phyloP scores from a whole-genome alignment of 1,284 basidiomycete species.

The Heterobasidion occidentale region DNA sequence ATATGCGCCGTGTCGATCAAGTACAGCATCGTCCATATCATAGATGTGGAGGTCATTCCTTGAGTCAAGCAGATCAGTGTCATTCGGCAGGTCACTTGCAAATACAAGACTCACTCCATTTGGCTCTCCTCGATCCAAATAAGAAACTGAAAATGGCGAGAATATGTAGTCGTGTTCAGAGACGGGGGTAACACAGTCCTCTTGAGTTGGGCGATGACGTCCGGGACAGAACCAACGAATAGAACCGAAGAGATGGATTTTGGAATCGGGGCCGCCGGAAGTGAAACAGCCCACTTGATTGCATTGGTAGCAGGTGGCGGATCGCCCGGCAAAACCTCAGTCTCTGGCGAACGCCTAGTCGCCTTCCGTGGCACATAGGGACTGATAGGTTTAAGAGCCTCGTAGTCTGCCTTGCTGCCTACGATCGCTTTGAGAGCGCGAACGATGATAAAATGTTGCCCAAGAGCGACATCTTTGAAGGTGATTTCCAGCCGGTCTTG shows the following conservation, averaged over 20 bases:
- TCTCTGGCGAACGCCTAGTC: conserved; percentile 29
- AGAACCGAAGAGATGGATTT: conserved; percentile 7
- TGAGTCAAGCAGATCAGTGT: conserved; percentile 1
- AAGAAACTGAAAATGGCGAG: conserved; percentile 38
- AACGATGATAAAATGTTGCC: conserved; percentile 25
- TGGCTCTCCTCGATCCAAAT: conserved; percentile 53
- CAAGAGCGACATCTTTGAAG: conserved; percentile 22
- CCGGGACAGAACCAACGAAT: conserved; percentile 5
- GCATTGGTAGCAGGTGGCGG: conserved; percentile 22
- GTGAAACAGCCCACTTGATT: conserved; percentile 19
- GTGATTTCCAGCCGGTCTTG: conserved; percentile 30
- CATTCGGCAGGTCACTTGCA: background rate
- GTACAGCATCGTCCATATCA: conserved; percentile 36
- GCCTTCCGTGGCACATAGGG: conserved; percentile 45
- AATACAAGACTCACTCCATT: conserved; percentile 40
- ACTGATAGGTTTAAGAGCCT: conserved; percentile 36
- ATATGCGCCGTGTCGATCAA: conserved; percentile 25
- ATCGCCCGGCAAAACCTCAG: conserved; percentile 38
- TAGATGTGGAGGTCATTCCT: conserved; percentile 51
- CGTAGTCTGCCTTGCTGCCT: conserved; percentile 35
- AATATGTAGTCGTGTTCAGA: conserved; percentile 34
- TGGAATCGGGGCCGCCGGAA: conserved; percentile 6
- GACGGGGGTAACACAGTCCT: conserved; percentile 29
- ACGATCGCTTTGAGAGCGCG: conserved; percentile 24
- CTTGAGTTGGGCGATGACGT: conserved; percentile 8